Percentiles rank a stretch among this genome's conserved stretches.
phyloP scores from a whole-genome alignment of 148 eudicot genomes.

The Rhododendron henanense region DNA sequence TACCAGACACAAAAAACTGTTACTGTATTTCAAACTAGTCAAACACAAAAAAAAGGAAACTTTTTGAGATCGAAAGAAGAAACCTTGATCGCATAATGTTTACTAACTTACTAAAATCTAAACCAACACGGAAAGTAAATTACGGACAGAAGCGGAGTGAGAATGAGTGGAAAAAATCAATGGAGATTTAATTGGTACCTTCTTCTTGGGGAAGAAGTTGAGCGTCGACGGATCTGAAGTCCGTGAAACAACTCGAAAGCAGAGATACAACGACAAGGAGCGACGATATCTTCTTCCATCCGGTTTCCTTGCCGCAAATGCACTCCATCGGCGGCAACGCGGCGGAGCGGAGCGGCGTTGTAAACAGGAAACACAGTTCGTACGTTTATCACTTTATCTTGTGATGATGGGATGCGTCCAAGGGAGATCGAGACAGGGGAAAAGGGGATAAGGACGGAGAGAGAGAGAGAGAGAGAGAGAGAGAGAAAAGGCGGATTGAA shows the following conservation, averaged over 20 bases:
- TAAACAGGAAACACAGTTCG: no score
- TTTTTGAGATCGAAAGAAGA: background rate
- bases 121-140: background rate
- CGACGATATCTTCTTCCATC: background rate
- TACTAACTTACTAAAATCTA: no score
- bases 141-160: background rate
- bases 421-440: background rate
- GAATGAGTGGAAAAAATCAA: background rate
- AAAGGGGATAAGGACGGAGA: background rate
- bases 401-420: no score
- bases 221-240: conserved; percentile 17
- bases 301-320: background rate
- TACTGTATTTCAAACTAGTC: background rate
- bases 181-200: conserved; percentile 18
- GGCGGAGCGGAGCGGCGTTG: background rate
- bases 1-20: background rate
- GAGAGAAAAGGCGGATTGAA: background rate
- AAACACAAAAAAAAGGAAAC: background rate
- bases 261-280: background rate
- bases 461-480: background rate
- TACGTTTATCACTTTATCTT: no score
- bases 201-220: conserved; percentile 39
- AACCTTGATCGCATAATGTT: no score
- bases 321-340: conserved; percentile 1
- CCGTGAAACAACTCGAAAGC: conserved; percentile 10